phyloP scores from a whole-genome alignment of 2,329 filamentous ascomycete species.

The Lojkania enalia region DNA sequence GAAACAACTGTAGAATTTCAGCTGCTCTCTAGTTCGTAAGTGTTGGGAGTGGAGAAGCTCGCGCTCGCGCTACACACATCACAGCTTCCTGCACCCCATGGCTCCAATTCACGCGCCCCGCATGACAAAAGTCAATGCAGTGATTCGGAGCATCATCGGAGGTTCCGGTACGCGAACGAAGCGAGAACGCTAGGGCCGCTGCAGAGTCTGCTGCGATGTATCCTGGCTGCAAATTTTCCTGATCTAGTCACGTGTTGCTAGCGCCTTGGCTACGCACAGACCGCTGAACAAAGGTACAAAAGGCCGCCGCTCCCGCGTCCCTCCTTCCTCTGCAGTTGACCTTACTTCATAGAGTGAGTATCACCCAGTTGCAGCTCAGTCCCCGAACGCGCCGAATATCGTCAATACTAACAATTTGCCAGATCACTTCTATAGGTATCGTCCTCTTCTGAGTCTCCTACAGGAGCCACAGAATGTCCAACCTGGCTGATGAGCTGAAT shows the following conservation, averaged over 20 bases:
- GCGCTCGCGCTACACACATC: too few species aligned
- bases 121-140: not conserved
- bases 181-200: too few species aligned
- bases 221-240: conserved; percentile 3
- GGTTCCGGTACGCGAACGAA: not conserved
- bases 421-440: conserved; percentile 87
- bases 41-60: too few species aligned
- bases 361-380: not conserved
- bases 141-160: conserved; percentile 9
- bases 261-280: not conserved
- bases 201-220: too few species aligned
- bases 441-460: conserved; percentile 89
- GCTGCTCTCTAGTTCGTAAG: too few species aligned
- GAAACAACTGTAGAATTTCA: too few species aligned
- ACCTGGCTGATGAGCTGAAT: conserved; percentile 89
- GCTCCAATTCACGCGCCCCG: too few species aligned
- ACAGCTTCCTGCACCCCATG: too few species aligned
- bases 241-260: not conserved
- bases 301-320: conserved; percentile 7
- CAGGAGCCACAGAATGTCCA: conserved; percentile 85
- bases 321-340: conserved; percentile 14
- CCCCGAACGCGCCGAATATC: not conserved
- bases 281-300: conserved; percentile 11
- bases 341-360: conserved; percentile 7
- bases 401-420: conserved; percentile 17